Evolutionary conservation across 2,329 filamentous ascomycete genomes (phyloP), one percentile per base, ranked within the genome.

Genomic region (Aspergillus udagawae): DNA sequence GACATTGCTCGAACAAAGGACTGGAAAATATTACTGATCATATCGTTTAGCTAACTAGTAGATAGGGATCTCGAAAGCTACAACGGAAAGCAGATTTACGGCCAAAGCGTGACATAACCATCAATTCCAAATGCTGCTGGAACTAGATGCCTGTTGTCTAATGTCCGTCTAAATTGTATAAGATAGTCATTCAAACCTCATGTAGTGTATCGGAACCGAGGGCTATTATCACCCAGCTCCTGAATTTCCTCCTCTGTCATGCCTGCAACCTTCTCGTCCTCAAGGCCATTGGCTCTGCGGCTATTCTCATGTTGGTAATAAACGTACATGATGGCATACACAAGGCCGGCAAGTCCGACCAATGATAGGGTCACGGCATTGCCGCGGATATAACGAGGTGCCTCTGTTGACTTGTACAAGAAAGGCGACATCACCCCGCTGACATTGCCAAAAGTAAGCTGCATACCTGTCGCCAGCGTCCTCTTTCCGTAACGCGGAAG

Each of bases 381-480:
- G 4, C 86, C 86, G 35, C 78, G 78, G 41, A 84, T 75, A 66
- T 84, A 88, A n/a, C 83, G 78, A 1, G 85, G 85, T 0, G 71
- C 77, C 51, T 86, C 82, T 8, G 64, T 57, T 10, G 66, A 74
- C 38, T 68, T 70, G 59, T 78, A 79, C 10, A 79, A 60, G 64
- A 90, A 91, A 0, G 87, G 84, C 3, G 86, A 82, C 85, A 91
- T 87, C 61, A 92, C 87, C 2, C 89, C 89, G 10, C 85, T 82
- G 17, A 80, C 79, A 61, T 92, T 92, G 2, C 88, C 88, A 53
- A 87, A 81, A 0, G 84, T 89, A 38, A 91, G 76, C 69, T 91
- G 88, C 68, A 91, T 69, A 0, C 87, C 89, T 1, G 84, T 89
- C 0, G 86, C 87, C 0, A 87, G 88, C 0, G 88, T 88, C 32